These are phyloP conservation scores for Linnemannia schmuckeri DNA, from an alignment of 192 early-diverging fungal genomes.

Conservation along the genomic window DNA sequence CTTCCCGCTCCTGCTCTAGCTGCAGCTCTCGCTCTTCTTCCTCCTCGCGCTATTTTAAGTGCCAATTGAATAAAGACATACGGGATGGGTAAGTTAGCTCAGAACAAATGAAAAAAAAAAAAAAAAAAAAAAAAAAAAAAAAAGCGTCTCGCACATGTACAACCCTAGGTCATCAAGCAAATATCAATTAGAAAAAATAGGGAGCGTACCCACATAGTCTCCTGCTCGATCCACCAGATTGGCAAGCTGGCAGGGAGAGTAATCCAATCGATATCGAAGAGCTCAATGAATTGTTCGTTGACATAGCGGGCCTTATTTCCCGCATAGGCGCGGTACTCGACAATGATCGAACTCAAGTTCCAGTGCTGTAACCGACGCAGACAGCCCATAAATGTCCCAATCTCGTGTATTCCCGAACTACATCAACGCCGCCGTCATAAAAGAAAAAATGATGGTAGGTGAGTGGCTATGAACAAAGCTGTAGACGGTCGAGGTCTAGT, in stretches of 20 bases:
- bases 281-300: slow-evolving; percentile 96
- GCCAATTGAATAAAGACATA: background rate
- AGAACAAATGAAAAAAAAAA: background rate
- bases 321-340: slow-evolving; percentile 97
- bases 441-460: background rate
- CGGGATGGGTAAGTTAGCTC: background rate
- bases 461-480: background rate
- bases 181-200: background rate
- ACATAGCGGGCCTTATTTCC: slow-evolving; percentile 87
- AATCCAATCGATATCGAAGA: slow-evolving; percentile 94
- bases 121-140: background rate
- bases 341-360: slow-evolving; percentile 97
- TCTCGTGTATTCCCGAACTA: slow-evolving; percentile 93
- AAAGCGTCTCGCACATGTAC: background rate
- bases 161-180: background rate
- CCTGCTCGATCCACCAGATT: slow-evolving; percentile 83
- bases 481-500: too few relatives aligned
- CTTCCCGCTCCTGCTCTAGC: slow-evolving; percentile 24
- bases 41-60: slow-evolving; percentile 26
- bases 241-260: slow-evolving; percentile 85
- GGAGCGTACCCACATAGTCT: slow-evolving; percentile 68
- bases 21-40: slow-evolving; percentile 41
- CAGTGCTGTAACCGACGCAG: slow-evolving; percentile 92
- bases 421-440: background rate
- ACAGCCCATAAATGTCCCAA: slow-evolving; percentile 93